Evolutionary conservation across 176 grass and related monocot genomes (phyloP).

Genomic region (Carex myosuroides): DNA sequence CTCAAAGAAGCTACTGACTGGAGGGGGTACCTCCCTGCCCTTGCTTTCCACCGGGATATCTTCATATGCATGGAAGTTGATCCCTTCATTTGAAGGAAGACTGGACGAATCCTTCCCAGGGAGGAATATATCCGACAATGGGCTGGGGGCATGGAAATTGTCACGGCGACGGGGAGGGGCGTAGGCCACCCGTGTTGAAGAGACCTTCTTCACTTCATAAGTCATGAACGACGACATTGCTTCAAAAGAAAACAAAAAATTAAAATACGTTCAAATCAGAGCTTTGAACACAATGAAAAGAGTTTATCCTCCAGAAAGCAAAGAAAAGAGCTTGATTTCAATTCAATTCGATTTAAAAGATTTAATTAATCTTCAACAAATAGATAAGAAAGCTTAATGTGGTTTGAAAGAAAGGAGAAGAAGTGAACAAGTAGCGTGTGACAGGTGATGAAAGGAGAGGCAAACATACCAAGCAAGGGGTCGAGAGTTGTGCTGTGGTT

Average conservation of each 20-base stretch:
- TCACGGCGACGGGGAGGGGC: neutral
- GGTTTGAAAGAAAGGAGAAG: neutral
- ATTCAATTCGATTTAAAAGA: neutral
- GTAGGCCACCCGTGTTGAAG: neutral
- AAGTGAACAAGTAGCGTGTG: neutral
- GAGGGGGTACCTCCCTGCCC: slow-evolving; percentile 38
- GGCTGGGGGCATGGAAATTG: neutral
- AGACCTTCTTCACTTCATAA: neutral
- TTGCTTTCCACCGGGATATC: slow-evolving; percentile 68
- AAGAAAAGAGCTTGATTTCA: neutral
- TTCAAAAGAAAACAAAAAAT: neutral
- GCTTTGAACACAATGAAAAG: neutral
- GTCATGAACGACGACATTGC: neutral
- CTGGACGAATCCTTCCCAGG: neutral
- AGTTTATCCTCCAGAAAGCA: neutral
- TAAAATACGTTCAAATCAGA: neutral
- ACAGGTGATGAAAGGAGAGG: neutral
- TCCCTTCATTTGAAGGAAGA: neutral
- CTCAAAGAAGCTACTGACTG: slow-evolving; percentile 39
- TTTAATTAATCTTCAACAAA: neutral
- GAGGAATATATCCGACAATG: neutral
- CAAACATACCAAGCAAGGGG: neutral
- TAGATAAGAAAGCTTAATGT: neutral
- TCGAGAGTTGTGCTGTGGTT: neutral
- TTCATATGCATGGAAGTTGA: slow-evolving; percentile 34